A percentile compares a stretch with the other conserved stretches of the same genome.
Evolutionary conservation across 1,139 yeast genomes (phyloP).

Genomic region (Candida sanyaensis): DNA sequence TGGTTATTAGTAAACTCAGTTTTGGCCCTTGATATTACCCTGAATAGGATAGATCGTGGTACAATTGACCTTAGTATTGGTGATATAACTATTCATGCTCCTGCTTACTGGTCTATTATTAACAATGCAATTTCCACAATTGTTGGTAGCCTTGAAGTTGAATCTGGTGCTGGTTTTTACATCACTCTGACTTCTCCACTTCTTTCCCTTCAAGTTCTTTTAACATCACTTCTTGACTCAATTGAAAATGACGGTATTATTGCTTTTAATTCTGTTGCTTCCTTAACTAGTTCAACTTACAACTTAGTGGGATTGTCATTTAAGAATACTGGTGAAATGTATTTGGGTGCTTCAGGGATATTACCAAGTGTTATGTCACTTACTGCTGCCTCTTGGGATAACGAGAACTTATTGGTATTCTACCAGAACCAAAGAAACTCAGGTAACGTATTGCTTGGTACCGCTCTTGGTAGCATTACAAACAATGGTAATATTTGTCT

Average conservation of each 20-base stretch:
- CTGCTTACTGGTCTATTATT: conserved; percentile 35
- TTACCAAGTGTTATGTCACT: conserved; percentile 21
- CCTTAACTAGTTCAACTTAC: conserved; percentile 21
- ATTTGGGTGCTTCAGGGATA: conserved; percentile 26
- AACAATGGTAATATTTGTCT: conserved; percentile 36
- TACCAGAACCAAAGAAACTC: conserved; percentile 20
- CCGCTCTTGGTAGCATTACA: conserved; percentile 19
- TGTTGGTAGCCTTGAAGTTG: conserved; percentile 22
- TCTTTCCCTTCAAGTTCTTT: conserved; percentile 15
- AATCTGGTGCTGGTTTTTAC: conserved; percentile 26
- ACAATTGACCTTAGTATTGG: conserved; percentile 21
- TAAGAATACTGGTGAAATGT: conserved; percentile 30
- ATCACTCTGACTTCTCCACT: conserved; percentile 5
- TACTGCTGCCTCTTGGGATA: conserved; percentile 24
- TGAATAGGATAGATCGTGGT: conserved; percentile 17
- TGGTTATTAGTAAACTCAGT: neutral
- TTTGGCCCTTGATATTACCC: conserved; percentile 4
- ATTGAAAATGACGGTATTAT: conserved; percentile 25
- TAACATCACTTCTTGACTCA: conserved; percentile 15
- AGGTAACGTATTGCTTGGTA: conserved; percentile 23
- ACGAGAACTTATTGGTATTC: conserved; percentile 29
- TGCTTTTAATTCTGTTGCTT: conserved; percentile 22
- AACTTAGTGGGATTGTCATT: conserved; percentile 22
- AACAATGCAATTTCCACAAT: conserved; percentile 27
- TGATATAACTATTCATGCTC: conserved; percentile 22